Conservation (phyloP, 192 early-diverging fungal genomes). For the Coemansia sp. region DNA sequence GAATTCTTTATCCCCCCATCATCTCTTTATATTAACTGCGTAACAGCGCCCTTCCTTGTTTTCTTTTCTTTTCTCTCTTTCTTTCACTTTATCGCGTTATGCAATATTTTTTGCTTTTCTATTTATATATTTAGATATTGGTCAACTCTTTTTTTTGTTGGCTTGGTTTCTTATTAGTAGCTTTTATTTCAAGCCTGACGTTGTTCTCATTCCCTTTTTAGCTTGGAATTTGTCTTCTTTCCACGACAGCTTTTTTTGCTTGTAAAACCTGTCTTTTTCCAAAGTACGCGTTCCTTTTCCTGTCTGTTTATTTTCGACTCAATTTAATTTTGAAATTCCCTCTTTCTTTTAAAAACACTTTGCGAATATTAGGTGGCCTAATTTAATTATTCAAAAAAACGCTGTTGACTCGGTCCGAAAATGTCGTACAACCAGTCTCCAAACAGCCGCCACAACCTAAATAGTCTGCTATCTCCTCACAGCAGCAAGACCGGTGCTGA, state of each 20-base stretch:
- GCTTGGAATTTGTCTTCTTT: neutral
- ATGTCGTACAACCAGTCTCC: conserved; percentile 52
- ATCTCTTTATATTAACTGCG: conserved; percentile 7
- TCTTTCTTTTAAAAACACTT: neutral
- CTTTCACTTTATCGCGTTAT: neutral
- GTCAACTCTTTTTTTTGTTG: neutral
- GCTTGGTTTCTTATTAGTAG: neutral
- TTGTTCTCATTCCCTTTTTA: conserved; percentile 10
- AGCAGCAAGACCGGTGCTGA: conserved; percentile 18
- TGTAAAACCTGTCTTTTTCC: too few relatives aligned
- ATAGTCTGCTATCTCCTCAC: conserved; percentile 43
- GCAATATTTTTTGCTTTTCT: neutral
- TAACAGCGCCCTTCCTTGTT: neutral
- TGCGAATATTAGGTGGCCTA: neutral
- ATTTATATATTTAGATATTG: neutral
- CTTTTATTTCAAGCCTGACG: conserved; percentile 7
- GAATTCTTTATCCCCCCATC: conserved; percentile 4
- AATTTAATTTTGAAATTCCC: conserved; percentile 4
- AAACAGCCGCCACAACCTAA: conserved; percentile 41
- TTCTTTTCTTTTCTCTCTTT: neutral
- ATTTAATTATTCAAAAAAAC: neutral
- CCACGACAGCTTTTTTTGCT: neutral
- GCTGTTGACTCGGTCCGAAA: conserved; percentile 8
- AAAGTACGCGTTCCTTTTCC: neutral
- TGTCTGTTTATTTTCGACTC: neutral